Base-by-base conservation (phyloP, 768 basidiomycete species). In the Daedaleopsis nitida region DNA sequence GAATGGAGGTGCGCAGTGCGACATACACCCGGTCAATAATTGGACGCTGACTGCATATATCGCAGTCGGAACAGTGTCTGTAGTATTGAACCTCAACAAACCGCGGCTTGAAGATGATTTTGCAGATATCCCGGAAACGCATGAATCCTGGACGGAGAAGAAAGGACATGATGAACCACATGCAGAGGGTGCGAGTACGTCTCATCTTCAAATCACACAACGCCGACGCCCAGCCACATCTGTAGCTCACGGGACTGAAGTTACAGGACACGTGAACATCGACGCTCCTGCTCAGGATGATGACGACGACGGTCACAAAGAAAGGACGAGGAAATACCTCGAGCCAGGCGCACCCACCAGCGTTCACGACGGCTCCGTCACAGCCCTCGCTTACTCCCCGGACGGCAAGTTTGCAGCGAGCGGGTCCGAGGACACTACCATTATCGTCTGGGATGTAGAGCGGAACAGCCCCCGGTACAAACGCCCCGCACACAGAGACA, bases 371-470 rank as follows among this genome's bases (percentile, higher is more conserved):
- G 57, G 63, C n/a, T 49, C 50, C 12, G 59, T 49, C 2, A 49
- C 47, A 13, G 47, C 47, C 8, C 19, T 49, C 35, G 67, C 65
- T 24, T 74, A 64, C 61, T 72, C 72, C 14, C 67, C 66, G 0
- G 66, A 72, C 45, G 67, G 69, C 9, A 56, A 34, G 12, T 56
- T 58, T 48, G 57, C 71, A 32, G 69, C 64, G 11, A 68, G 64
- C 32, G 72, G 66, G 0, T 66, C 67, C 19, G 65, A 60, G 19
- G 69, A 74, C 60, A 53, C 23, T 3, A 62, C 52, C 5, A 55
- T 68, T 19, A 56, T 64, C 51, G 38, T 72, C 17, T 68, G 72
- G 62, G 64, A 72, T 42, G 53, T 50, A 11, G 35, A 32, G 6
- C 23, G 43, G 0, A 53, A 55, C 1, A 32, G 44, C 7, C 4